Evolutionary conservation across 306 rosid species (phyloP), one percentile per base, ranked within the genome.

Genomic region (Quercus cerris): DNA sequence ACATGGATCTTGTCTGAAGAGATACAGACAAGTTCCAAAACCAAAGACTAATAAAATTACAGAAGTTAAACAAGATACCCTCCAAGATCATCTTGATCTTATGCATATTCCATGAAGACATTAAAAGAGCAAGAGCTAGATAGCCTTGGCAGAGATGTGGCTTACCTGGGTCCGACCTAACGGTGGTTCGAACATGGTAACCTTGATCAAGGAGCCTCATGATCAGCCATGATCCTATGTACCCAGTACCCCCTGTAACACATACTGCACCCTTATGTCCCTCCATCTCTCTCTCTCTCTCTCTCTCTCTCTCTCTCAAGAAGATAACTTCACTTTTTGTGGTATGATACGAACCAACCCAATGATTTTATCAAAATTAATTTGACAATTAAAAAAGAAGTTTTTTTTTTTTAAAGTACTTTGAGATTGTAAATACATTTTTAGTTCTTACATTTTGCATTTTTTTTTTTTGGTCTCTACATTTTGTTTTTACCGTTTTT

Each of bases 241-340:
- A 89, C 25, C 93, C 89, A 3, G 89, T 85, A 3, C 89, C 93
- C 30, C 89, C 89, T 1, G 89, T 85, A 6, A 85, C 91, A 82
- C 93, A 87, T 0, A 89, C 84, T 59, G 74, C 75, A 0, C 90
- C 90, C 63, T 74, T 80, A 5, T 56, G 67, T 27, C 81, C 78
- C 6, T 81, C 87, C 89, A 87, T 87, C 56, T 55, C 76, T 57
- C 54, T 49, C 54, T 49, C 46, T 2, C 44, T 38, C 44, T 54
- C 61, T 57, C 49, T 54, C 61, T 57, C 49, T 7, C 49, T 41
- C 35, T 31, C 33, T 31, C 33, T 28, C 3, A 31, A 31, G 33
- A 31, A 35, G 41, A 35, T 35, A 6, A 6, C 41, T 6, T 35
- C 41, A 1, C 8, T 6, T 6, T 6, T 35, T 35, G 41, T 35